phyloP scores from a whole-genome alignment of 2,329 filamentous ascomycete species.

The Apiospora rasikravindrae region DNA sequence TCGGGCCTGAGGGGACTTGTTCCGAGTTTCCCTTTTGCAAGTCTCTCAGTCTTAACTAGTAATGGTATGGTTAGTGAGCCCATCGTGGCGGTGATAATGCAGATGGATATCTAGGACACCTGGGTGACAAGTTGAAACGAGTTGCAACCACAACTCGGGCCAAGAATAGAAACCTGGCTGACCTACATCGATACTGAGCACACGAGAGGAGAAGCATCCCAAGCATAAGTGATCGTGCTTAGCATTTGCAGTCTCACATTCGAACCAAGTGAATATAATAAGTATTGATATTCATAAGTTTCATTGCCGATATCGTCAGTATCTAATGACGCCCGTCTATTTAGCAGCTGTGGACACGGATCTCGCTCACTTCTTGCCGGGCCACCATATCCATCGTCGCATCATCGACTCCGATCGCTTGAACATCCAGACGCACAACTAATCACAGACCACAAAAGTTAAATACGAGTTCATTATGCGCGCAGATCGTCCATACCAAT shows the following conservation, averaged over 20 bases:
- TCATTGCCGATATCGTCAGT: background rate
- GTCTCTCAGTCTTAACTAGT: background rate
- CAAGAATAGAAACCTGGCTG: no score
- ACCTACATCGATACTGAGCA: no score
- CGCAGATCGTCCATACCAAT: background rate
- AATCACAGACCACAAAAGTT: background rate
- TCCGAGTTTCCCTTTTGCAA: background rate
- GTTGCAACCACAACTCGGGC: no score
- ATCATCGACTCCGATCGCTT: background rate
- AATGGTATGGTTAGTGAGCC: no score
- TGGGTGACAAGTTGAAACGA: no score
- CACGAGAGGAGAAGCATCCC: background rate
- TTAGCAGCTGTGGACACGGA: background rate
- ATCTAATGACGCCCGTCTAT: background rate
- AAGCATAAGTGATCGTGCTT: background rate
- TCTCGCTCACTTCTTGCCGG: background rate
- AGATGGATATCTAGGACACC: no score
- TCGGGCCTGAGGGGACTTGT: constrained; percentile 14
- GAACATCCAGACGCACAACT: background rate
- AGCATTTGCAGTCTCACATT: background rate
- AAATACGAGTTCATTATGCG: no score
- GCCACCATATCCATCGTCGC: background rate
- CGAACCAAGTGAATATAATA: background rate
- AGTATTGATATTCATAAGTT: background rate
- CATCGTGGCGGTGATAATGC: no score